Percentiles rank a stretch among this genome's conserved stretches.
Evolutionary conservation across 441 rosid species (phyloP).

Genomic region (Sinapis alba): DNA sequence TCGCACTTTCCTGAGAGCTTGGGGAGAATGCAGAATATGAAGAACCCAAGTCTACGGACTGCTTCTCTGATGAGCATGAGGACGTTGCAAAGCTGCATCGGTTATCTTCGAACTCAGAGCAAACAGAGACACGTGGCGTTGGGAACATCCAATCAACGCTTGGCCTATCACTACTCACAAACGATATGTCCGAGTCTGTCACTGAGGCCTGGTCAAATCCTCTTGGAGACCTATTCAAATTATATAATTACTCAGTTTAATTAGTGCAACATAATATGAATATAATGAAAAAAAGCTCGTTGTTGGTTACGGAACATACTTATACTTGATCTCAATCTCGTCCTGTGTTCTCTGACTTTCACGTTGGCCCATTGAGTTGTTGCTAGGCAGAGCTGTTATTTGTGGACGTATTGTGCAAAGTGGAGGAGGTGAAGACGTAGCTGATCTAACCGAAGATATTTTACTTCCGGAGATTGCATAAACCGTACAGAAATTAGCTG

Average conservation of each 20-base stretch:
- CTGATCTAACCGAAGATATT: conserved; percentile 60
- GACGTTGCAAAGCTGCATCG: conserved; percentile 49
- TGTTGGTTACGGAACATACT: conserved; percentile 19
- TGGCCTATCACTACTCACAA: conserved; percentile 70
- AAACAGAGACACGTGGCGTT: conserved; percentile 42
- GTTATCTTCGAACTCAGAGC: conserved; percentile 52
- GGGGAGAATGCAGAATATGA: conserved; percentile 49
- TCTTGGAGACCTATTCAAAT: conserved; percentile 52
- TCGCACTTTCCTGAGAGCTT: conserved; percentile 46
- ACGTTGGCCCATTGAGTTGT: background rate
- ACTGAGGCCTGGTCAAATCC: conserved; percentile 47
- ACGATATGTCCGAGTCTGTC: conserved; percentile 67
- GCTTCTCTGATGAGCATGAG: conserved; percentile 45
- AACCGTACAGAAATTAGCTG: conserved; percentile 74
- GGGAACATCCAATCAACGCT: conserved; percentile 51
- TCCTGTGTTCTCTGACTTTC: conserved; percentile 28
- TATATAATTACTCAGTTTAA: background rate
- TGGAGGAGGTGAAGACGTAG: conserved; percentile 48
- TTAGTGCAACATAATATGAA: background rate
- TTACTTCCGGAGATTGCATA: conserved; percentile 76
- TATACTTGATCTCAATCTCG: conserved; percentile 59
- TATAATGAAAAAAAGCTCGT: background rate
- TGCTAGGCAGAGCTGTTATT: conserved; percentile 25
- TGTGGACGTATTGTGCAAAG: conserved; percentile 19
- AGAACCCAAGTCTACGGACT: conserved; percentile 50